Evolutionary conservation across 768 basidiomycete species (phyloP).

Genomic region (Boletus fagicola): DNA sequence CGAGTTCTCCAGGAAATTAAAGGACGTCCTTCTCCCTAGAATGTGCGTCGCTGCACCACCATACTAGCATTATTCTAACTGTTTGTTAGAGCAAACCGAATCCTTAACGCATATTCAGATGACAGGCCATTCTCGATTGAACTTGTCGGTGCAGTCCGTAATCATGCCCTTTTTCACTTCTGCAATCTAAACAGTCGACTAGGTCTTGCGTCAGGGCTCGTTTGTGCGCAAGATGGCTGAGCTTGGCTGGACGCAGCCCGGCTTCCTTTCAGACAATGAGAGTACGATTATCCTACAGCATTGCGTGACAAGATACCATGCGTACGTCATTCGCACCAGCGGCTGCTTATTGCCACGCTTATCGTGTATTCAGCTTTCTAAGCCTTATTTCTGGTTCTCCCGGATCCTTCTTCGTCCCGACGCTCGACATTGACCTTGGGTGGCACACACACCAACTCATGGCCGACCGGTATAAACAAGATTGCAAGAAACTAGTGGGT

Average conservation of each 20-base stretch:
- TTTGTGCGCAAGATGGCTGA: background rate
- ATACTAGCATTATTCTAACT: background rate
- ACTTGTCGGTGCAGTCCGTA: background rate
- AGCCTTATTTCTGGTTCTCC: background rate
- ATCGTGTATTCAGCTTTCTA: background rate
- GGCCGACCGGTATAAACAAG: background rate
- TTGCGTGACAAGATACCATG: background rate
- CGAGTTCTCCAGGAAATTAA: conserved; percentile 3
- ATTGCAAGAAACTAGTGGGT: background rate
- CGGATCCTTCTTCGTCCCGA: background rate
- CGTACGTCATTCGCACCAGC: background rate
- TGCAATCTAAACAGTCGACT: background rate
- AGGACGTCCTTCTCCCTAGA: background rate
- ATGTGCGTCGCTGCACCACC: background rate
- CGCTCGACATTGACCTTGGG: background rate
- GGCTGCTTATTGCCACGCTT: background rate
- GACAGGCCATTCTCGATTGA: background rate
- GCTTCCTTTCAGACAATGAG: background rate
- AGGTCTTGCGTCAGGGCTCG: background rate
- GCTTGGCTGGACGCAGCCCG: background rate
- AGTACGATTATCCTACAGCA: background rate
- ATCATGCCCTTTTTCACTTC: background rate
- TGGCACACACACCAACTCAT: background rate
- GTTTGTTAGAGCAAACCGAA: background rate
- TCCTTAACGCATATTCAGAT: background rate